Evolutionary conservation across 2,329 filamentous ascomycete species (phyloP).

Genomic region (Alternaria arborescens): DNA sequence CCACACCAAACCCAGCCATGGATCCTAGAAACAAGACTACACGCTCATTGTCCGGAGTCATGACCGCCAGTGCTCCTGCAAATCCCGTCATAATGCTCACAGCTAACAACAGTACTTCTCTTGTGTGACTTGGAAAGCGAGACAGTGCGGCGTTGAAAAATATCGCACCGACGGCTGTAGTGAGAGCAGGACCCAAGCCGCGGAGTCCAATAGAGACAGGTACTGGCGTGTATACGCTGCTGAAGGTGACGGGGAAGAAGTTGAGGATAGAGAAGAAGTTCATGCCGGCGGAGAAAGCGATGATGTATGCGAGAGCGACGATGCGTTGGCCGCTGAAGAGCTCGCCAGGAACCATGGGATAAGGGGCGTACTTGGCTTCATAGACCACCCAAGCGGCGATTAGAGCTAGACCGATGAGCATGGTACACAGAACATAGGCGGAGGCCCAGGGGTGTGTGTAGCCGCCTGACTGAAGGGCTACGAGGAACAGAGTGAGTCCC

Average conservation of each 20-base stretch:
- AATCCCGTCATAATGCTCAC: slow-evolving; percentile 45
- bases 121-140: slow-evolving; percentile 31
- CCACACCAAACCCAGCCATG: slow-evolving; percentile 50
- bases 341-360: background rate
- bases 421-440: slow-evolving; percentile 48
- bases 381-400: slow-evolving; percentile 38
- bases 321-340: background rate
- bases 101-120: slow-evolving; percentile 42
- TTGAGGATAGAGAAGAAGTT: background rate
- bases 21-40: slow-evolving; percentile 41
- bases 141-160: slow-evolving; percentile 42
- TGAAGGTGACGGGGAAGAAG: background rate
- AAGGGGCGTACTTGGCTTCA: background rate
- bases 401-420: slow-evolving; percentile 47
- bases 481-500: slow-evolving; percentile 48
- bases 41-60: slow-evolving; percentile 44
- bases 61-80: slow-evolving; percentile 40
- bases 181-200: background rate
- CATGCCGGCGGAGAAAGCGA: background rate
- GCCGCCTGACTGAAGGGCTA: slow-evolving; percentile 53
- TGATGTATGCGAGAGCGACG: background rate
- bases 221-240: background rate
- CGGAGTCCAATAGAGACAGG: background rate
- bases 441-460: slow-evolving; percentile 52
- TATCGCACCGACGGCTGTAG: slow-evolving; percentile 12